These are phyloP conservation scores for Cucumis melo DNA, from an alignment of 306 rosid genomes.

Conservation along the genomic window DNA sequence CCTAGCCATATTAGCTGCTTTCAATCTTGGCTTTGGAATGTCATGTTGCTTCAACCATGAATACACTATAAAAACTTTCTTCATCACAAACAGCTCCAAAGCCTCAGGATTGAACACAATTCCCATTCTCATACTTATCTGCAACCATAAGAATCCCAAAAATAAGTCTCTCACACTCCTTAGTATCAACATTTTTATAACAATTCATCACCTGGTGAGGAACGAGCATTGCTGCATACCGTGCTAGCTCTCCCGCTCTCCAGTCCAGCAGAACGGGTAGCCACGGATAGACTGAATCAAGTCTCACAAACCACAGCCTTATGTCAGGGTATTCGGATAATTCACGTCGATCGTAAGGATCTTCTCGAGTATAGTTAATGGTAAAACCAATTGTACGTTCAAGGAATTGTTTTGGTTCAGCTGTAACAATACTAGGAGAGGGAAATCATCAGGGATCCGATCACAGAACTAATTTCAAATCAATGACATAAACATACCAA, in stretches of 20 bases:
- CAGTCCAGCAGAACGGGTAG: conserved; percentile 76
- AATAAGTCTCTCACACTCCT: not conserved
- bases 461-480: conserved; percentile 1
- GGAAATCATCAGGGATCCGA: conserved; percentile 11
- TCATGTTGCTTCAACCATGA: conserved; percentile 76
- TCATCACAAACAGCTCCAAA: conserved; percentile 68
- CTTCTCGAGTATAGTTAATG: conserved; percentile 59
- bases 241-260: conserved; percentile 93
- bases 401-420: conserved; percentile 55
- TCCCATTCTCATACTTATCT: conserved; percentile 89
- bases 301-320: conserved; percentile 91
- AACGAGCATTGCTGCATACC: conserved; percentile 87
- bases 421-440: conserved; percentile 23
- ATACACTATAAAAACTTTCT: conserved; percentile 65
- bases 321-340: conserved; percentile 71
- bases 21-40: conserved; percentile 65
- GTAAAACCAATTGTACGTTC: conserved; percentile 75
- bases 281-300: conserved; percentile 87
- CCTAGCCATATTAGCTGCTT: conserved; percentile 78
- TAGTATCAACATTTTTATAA: not conserved
- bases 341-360: conserved; percentile 60
- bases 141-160: conserved; percentile 2
- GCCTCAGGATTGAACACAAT: conserved; percentile 93
- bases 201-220: conserved; percentile 71
- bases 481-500: not conserved